These are phyloP conservation scores for Platismatia glauca DNA, from an alignment of 495 filamentous ascomycete genomes.

Conservation along the genomic window DNA sequence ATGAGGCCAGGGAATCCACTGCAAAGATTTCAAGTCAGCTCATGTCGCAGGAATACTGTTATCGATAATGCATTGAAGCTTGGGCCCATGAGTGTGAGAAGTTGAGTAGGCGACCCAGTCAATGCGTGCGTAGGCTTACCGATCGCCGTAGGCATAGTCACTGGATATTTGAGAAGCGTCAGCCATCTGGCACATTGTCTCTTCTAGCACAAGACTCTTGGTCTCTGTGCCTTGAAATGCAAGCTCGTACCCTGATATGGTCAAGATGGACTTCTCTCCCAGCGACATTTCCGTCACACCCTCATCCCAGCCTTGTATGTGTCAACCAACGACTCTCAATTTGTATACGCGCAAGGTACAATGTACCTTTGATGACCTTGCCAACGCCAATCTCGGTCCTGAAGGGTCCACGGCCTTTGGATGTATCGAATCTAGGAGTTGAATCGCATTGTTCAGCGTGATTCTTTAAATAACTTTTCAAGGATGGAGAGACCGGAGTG, in stretches of 20 bases:
- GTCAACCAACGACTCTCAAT: slow-evolving; percentile 7
- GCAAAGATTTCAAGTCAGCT: slow-evolving; percentile 18
- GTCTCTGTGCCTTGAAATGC: not conserved
- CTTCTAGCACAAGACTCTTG: not conserved
- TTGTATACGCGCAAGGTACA: not conserved
- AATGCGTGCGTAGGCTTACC: slow-evolving; percentile 39
- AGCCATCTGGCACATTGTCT: slow-evolving; percentile 15
- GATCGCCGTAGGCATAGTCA: slow-evolving; percentile 69
- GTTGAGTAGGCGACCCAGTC: not conserved
- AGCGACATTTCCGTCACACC: slow-evolving; percentile 70
- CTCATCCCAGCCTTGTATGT: slow-evolving; percentile 72
- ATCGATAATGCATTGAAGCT: not conserved
- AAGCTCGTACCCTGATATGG: slow-evolving; percentile 58
- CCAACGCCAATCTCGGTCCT: slow-evolving; percentile 61
- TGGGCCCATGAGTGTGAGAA: not conserved
- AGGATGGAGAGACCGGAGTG: not conserved
- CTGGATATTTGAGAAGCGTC: slow-evolving; percentile 35
- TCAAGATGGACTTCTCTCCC: slow-evolving; percentile 71
- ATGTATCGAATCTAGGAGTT: slow-evolving; percentile 65
- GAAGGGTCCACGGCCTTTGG: slow-evolving; percentile 56
- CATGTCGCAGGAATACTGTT: not conserved
- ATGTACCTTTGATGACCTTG: slow-evolving; percentile 66
- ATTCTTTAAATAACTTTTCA: not conserved
- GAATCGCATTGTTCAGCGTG: slow-evolving; percentile 16
- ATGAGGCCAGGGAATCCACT: slow-evolving; percentile 63